Base-by-base conservation (phyloP, 306 rosid genomes). In the Acmispon strigosus region DNA sequence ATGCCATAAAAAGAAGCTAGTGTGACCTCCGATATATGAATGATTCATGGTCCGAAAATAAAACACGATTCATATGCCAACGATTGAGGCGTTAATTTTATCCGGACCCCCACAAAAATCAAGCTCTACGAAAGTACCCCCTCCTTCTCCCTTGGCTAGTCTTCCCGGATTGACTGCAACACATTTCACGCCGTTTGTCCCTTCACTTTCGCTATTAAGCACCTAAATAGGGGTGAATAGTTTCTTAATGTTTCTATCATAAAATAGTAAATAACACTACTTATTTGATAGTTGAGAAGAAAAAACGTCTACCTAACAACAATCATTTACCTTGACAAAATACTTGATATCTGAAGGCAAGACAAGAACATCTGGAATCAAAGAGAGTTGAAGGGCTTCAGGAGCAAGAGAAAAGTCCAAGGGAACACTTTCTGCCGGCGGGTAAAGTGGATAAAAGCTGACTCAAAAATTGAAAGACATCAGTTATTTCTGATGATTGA, bases 371-470 rank as follows among this genome's bases (percentile, higher is more conserved):
- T 91, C 89, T 22, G 97, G 97, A 67, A 90, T 58, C 76, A 22
- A 71, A 0, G 97, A 52, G 66, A 94, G 84, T 70, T 89, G 86
- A 59, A 91, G 92, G 75, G 96, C 88, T 79, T 87, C 90, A 12
- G 96, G 87, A 54, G 92, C 87, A 73, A 89, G 88, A 62, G 96
- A 90, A 75, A 80, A 84, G 78, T 94, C 99, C 84, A 94, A 73
- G 48, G 99, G 99, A 69, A 89, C 81, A 78, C 75, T 82, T 78
- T 89, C 99, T 10, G 95, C 89, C 8, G 96, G 96, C 34, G 97
- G 99, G 67, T 89, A 86, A 54, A 94, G 84, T 45, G 97, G 99
- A 83, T 94, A 94, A 77, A 94, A 94, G 86, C 99, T 94, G 88
- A 67, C 69, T 52, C 82, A 42, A 83, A 73, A 69, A 51, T 74